Evolutionary conservation across 371 early-diverging fungal genomes (phyloP).

Genomic region (Mucor saturninus): DNA sequence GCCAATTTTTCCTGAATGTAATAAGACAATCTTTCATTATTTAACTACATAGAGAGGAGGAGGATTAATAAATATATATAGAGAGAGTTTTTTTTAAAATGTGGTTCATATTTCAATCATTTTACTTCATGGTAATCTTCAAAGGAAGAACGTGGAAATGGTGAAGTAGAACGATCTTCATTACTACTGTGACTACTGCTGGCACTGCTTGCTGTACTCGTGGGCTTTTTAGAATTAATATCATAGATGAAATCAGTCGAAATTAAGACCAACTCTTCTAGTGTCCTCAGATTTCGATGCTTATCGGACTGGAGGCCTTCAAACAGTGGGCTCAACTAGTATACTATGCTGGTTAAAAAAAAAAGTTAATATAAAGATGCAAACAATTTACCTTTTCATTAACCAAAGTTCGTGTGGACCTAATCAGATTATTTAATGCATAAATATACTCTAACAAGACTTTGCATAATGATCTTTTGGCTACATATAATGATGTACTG

Average conservation of each 20-base stretch:
- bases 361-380: background rate
- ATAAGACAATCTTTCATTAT: slow-evolving; percentile 30
- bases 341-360: background rate
- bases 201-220: background rate
- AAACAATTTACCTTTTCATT: slow-evolving; percentile 25
- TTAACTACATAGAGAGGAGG: slow-evolving; percentile 16
- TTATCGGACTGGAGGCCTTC: slow-evolving; percentile 23
- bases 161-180: slow-evolving; percentile 5
- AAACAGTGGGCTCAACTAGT: slow-evolving; percentile 22
- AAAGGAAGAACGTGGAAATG: slow-evolving; percentile 14
- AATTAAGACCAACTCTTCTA: slow-evolving; percentile 23
- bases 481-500: slow-evolving; percentile 21
- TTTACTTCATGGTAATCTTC: slow-evolving; percentile 21
- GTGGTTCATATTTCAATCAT: slow-evolving; percentile 3
- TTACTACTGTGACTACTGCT: background rate
- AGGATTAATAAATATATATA: background rate
- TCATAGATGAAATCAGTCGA: slow-evolving; percentile 22
- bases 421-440: slow-evolving; percentile 23
- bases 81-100: background rate
- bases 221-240: slow-evolving; percentile 15
- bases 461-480: slow-evolving; percentile 32
- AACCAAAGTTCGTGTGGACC: slow-evolving; percentile 24
- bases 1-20: slow-evolving; percentile 38
- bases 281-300: slow-evolving; percentile 21
- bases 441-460: slow-evolving; percentile 29